Conservation (phyloP, 768 basidiomycete genomes). For the Mycena filopes region DNA sequence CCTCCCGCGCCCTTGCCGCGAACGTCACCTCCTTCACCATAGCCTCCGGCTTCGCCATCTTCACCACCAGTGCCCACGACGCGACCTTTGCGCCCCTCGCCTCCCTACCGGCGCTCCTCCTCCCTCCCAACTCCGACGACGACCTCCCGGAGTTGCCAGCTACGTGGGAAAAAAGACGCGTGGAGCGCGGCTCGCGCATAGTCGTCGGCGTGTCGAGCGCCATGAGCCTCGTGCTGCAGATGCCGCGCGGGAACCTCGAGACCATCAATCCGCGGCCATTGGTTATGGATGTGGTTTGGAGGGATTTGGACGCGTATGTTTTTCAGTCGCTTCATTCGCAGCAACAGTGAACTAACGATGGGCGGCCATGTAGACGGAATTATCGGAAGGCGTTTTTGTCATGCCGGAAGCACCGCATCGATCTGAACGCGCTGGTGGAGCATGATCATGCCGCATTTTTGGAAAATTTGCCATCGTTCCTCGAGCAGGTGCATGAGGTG, state of each 20-base stretch:
- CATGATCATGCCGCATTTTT: constrained; percentile 78
- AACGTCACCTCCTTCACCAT: constrained; percentile 80
- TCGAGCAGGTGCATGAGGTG: constrained; percentile 88
- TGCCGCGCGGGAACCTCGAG: constrained; percentile 97
- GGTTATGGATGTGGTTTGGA: constrained; percentile 85
- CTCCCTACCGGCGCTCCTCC: constrained; percentile 36
- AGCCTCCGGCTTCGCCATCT: constrained; percentile 83
- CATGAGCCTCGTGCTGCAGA: constrained; percentile 94
- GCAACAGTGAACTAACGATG: background rate
- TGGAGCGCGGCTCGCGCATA: constrained; percentile 91
- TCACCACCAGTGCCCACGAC: constrained; percentile 85
- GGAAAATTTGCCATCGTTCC: constrained; percentile 68
- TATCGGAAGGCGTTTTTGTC: constrained; percentile 91
- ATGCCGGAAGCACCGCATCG: constrained; percentile 93
- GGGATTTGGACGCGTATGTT: constrained; percentile 79
- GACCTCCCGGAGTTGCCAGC: constrained; percentile 40
- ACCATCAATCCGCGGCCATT: constrained; percentile 93
- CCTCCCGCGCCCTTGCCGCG: constrained; percentile 51
- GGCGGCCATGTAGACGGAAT: constrained; percentile 59
- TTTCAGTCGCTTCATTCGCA: background rate
- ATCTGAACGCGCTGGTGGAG: constrained; percentile 89
- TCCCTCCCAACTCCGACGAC: constrained; percentile 38
- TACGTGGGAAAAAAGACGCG: constrained; percentile 76
- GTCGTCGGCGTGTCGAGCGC: constrained; percentile 88
- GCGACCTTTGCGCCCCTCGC: constrained; percentile 75